Evolutionary conservation across 129 eudicot genomes (phyloP).

Genomic region (Logfia minima): DNA sequence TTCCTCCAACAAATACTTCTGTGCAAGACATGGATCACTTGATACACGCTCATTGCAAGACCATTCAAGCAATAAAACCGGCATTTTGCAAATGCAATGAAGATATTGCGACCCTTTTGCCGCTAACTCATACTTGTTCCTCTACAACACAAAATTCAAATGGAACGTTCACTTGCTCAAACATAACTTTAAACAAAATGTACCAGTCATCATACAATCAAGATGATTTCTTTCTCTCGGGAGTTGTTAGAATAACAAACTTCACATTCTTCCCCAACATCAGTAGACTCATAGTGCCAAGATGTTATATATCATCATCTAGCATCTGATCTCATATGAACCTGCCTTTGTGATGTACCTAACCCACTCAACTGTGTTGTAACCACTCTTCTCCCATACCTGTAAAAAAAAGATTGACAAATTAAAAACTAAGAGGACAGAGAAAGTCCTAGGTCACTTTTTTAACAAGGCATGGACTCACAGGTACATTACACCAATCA

Average conservation of each 20-base stretch:
- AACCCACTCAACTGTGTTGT: conserved; percentile 97
- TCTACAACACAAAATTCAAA: neutral
- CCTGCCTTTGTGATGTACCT: conserved; percentile 97
- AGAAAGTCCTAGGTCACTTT: too few species aligned
- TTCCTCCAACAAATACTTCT: too few species aligned
- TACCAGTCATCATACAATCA: neutral
- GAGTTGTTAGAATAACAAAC: neutral
- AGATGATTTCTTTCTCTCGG: neutral
- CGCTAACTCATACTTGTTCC: neutral
- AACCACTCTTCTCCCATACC: conserved; percentile 99
- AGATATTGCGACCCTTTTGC: neutral
- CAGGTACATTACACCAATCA: too few species aligned
- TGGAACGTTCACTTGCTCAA: neutral
- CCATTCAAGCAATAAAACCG: neutral
- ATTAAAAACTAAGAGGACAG: neutral
- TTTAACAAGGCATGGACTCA: too few species aligned
- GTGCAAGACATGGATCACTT: too few species aligned
- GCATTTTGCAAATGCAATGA: neutral
- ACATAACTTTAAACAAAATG: neutral
- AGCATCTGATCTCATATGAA: conserved; percentile 82
- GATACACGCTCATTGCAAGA: neutral
- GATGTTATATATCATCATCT: conserved; percentile 7
- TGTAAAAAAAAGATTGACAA: conserved; percentile 28
- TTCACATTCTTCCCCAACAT: neutral
- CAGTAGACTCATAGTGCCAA: neutral